Conservation (phyloP, 108 stramenopile species). For the Conticribra weissflogii region DNA sequence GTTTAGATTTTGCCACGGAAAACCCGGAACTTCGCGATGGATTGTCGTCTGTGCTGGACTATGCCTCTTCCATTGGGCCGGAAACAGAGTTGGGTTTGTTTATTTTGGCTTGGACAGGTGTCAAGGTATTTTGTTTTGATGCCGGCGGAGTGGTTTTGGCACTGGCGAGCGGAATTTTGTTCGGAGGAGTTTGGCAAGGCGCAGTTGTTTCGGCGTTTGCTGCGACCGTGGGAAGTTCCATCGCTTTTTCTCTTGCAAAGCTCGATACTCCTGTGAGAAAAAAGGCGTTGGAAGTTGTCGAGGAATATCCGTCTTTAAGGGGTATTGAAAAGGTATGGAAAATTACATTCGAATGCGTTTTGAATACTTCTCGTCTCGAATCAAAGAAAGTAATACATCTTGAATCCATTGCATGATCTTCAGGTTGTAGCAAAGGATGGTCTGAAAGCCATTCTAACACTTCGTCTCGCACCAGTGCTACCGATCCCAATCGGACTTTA, state of each 20-base stretch:
- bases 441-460: slow-evolving; percentile 90
- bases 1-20: slow-evolving; percentile 85
- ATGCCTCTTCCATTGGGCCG: slow-evolving; percentile 63
- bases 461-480: slow-evolving; percentile 90
- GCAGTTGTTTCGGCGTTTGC: slow-evolving; percentile 76
- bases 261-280: slow-evolving; percentile 73
- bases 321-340: slow-evolving; percentile 86
- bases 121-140: slow-evolving; percentile 87
- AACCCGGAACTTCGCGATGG: slow-evolving; percentile 80
- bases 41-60: slow-evolving; percentile 67
- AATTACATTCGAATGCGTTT: background rate
- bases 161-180: slow-evolving; percentile 83
- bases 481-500: slow-evolving; percentile 94
- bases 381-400: too few relatives aligned
- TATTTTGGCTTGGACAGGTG: slow-evolving; percentile 73
- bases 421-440: slow-evolving; percentile 84
- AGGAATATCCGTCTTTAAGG: slow-evolving; percentile 81
- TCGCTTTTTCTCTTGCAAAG: slow-evolving; percentile 85
- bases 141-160: slow-evolving; percentile 84
- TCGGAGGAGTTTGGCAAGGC: slow-evolving; percentile 92
- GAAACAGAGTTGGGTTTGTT: slow-evolving; percentile 57
- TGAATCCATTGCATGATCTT: too few relatives aligned
- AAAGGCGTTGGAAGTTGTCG: slow-evolving; percentile 77
- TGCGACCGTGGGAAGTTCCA: slow-evolving; percentile 85
- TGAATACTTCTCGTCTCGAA: too few relatives aligned